Conservation (phyloP, 2,329 filamentous ascomycete genomes). For the Hypoxylon sp. region DNA sequence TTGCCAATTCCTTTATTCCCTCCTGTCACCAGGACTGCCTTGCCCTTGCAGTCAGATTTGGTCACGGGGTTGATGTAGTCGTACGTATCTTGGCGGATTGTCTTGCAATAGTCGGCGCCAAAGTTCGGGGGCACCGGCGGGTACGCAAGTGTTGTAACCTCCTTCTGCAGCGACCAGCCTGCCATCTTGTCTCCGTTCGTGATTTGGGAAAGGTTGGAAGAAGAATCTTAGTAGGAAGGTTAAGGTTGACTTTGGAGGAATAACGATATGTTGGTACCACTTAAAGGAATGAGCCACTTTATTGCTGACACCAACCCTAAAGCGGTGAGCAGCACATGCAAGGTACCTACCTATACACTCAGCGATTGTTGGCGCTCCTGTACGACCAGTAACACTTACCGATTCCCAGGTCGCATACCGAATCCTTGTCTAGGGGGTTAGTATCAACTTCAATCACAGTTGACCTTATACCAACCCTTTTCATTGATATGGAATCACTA, state of each 20-base stretch:
- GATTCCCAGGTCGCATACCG: too few species aligned
- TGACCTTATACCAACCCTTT: too few species aligned
- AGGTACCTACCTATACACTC: too few species aligned
- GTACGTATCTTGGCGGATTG: constrained; percentile 61
- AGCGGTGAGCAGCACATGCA: neutral
- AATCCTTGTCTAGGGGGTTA: too few species aligned
- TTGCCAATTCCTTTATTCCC: constrained; percentile 64
- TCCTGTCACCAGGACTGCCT: constrained; percentile 61
- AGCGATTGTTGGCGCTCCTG: too few species aligned
- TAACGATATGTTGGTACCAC: too few species aligned
- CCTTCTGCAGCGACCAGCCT: constrained; percentile 7
- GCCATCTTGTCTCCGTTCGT: constrained; percentile 15
- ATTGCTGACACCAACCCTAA: too few species aligned
- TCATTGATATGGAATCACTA: too few species aligned
- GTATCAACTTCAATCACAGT: too few species aligned
- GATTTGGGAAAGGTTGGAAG: neutral
- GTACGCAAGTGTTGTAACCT: constrained; percentile 20
- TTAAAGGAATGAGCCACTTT: too few species aligned
- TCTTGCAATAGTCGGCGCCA: constrained; percentile 41
- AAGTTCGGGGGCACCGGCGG: constrained; percentile 29
- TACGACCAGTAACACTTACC: too few species aligned
- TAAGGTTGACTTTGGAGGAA: too few species aligned
- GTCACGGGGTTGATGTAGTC: constrained; percentile 55
- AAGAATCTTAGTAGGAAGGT: neutral
- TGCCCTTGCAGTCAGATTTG: constrained; percentile 50